These are phyloP conservation scores for Psidium friedrichsthalianum DNA, from an alignment of 345 rosid genomes.

Conservation along the genomic window DNA sequence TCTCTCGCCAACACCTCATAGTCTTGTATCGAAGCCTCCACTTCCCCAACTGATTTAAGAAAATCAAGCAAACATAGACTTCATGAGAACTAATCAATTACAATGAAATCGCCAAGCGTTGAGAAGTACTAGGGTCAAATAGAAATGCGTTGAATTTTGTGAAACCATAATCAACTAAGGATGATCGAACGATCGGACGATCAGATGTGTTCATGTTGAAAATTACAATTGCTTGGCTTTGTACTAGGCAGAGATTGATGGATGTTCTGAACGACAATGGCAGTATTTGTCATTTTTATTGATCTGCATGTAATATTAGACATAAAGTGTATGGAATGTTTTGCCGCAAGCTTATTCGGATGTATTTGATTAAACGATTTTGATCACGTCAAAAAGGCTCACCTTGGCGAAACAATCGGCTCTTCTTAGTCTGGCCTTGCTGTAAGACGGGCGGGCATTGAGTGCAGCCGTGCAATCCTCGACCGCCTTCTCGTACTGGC, in stretches of 20 bases:
- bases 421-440: slow-evolving; percentile 73
- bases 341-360: not conserved
- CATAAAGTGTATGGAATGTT: not conserved
- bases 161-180: not conserved
- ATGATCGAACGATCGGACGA: not conserved
- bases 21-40: slow-evolving; percentile 68
- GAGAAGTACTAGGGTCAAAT: not conserved
- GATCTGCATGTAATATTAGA: not conserved
- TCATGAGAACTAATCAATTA: not conserved
- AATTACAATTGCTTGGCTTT: not conserved
- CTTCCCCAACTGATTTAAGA: slow-evolving; percentile 40
- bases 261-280: not conserved
- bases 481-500: slow-evolving; percentile 53
- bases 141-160: not conserved
- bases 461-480: slow-evolving; percentile 83
- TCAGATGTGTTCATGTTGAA: not conserved
- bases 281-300: too few species aligned
- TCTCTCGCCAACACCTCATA: slow-evolving; percentile 62
- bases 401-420: slow-evolving; percentile 79
- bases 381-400: not conserved
- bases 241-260: not conserved
- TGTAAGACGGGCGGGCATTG: slow-evolving; percentile 47
- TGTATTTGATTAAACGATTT: not conserved
- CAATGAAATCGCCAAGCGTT: not conserved
- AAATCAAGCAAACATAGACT: not conserved